These are phyloP conservation scores for Amaranthus tricolor DNA, from an alignment of 179 eudicot species.

Conservation along the genomic window DNA sequence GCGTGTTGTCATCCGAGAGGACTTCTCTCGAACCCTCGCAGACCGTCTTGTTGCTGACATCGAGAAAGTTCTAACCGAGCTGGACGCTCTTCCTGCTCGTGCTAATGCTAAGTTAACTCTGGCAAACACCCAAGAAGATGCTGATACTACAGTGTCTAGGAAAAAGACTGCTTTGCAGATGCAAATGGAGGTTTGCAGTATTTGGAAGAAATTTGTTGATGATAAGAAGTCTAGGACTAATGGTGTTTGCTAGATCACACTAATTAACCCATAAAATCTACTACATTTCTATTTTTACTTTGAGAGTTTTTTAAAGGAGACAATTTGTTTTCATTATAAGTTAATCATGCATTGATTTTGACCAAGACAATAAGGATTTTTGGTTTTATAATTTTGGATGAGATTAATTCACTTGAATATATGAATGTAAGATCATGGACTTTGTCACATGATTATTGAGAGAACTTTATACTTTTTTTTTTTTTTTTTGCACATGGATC, in stretches of 20 bases:
- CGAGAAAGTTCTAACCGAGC: conserved; percentile 28
- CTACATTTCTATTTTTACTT: too few species aligned
- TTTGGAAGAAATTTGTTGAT: conserved; percentile 38
- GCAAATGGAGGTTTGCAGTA: conserved; percentile 36
- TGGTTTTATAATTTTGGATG: neutral
- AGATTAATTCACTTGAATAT: conserved; percentile 1
- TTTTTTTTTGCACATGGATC: neutral
- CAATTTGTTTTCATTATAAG: neutral
- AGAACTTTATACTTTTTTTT: neutral
- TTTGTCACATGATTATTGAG: conserved; percentile 4
- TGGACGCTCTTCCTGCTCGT: conserved; percentile 35
- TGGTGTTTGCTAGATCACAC: conserved; percentile 30
- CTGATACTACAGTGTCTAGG: neutral
- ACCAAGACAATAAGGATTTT: neutral
- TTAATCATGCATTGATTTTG: neutral
- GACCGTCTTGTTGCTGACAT: conserved; percentile 33
- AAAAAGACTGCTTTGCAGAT: conserved; percentile 32
- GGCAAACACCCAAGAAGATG: neutral
- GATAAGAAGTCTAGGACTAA: conserved; percentile 35
- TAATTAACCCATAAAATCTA: too few species aligned
- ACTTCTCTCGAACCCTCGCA: conserved; percentile 39
- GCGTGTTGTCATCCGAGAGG: conserved; percentile 41
- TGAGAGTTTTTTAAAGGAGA: neutral
- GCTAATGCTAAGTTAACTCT: conserved; percentile 26
- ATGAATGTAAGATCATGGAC: neutral